Conservation (phyloP, 106 monocot species). For the Dendrobium nobile region DNA sequence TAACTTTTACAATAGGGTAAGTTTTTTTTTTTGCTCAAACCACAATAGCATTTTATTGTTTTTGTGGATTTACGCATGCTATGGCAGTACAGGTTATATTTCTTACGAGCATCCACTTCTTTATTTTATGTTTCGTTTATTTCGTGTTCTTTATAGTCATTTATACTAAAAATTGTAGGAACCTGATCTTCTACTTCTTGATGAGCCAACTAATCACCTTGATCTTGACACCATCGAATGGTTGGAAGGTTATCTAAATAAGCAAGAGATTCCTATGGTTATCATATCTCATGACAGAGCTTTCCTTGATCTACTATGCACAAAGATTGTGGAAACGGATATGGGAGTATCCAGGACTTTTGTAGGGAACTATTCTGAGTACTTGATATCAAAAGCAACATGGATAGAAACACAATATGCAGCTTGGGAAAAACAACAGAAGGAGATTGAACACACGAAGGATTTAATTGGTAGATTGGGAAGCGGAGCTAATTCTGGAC, state of each 20-base stretch:
- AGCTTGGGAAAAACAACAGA: constrained; percentile 99
- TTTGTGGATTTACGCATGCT: background rate
- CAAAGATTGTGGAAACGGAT: constrained; percentile 97
- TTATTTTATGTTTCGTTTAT: background rate
- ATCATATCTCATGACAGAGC: constrained; percentile 98
- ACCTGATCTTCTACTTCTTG: constrained; percentile 94
- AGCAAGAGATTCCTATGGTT: constrained; percentile 94
- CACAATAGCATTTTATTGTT: background rate
- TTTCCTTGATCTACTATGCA: constrained; percentile 87
- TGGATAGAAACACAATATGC: constrained; percentile 79
- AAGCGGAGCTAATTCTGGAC: constrained; percentile 90
- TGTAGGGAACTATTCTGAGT: constrained; percentile 87
- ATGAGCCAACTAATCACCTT: constrained; percentile 98
- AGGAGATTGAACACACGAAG: constrained; percentile 89
- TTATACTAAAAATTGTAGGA: constrained; percentile 43
- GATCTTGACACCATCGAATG: constrained; percentile 99
- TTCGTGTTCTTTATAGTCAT: background rate
- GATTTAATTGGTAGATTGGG: constrained; percentile 90
- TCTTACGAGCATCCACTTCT: background rate
- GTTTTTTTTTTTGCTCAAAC: background rate
- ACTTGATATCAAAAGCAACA: constrained; percentile 64
- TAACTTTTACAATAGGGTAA: background rate
- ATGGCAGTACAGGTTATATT: background rate
- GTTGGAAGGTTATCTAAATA: constrained; percentile 83
- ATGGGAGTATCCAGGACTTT: constrained; percentile 91